Conservation (phyloP, 2,329 filamentous ascomycete genomes). For the Cytospora piceicola region DNA sequence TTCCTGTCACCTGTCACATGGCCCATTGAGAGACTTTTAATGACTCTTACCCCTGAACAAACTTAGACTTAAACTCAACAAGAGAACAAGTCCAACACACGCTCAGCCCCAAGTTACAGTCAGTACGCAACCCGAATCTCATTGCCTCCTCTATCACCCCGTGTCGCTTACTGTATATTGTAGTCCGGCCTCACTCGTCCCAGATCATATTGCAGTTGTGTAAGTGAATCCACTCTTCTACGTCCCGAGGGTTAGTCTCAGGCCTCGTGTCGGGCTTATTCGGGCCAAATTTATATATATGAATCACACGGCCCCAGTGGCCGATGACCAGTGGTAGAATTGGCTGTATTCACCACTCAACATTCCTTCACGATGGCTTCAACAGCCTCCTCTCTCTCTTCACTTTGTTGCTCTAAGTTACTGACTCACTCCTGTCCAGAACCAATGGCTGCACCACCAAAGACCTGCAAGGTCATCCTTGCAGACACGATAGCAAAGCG, state of each 20-base stretch:
- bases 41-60: constrained; percentile 5
- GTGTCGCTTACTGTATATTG: background rate
- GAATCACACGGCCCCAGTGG: constrained; percentile 4
- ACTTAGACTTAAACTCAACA: background rate
- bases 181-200: constrained; percentile 9
- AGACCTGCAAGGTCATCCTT: constrained; percentile 90
- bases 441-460: constrained; percentile 53
- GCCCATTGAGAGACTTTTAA: constrained; percentile 1
- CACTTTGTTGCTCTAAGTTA: constrained; percentile 11
- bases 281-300: constrained; percentile 13
- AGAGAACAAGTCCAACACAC: constrained; percentile 1
- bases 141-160: background rate
- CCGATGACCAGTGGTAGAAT: background rate
- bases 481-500: constrained; percentile 85
- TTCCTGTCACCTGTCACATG: constrained; percentile 13
- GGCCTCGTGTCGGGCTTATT: background rate
- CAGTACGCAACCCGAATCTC: background rate
- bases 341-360: constrained; percentile 8
- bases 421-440: constrained; percentile 27
- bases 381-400: background rate
- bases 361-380: constrained; percentile 13
- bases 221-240: constrained; percentile 28
- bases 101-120: background rate
- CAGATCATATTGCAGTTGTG: constrained; percentile 14
- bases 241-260: constrained; percentile 6